phyloP scores from a whole-genome alignment of 192 early-diverging fungal species.

The Ramicandelaber brevisporus region DNA sequence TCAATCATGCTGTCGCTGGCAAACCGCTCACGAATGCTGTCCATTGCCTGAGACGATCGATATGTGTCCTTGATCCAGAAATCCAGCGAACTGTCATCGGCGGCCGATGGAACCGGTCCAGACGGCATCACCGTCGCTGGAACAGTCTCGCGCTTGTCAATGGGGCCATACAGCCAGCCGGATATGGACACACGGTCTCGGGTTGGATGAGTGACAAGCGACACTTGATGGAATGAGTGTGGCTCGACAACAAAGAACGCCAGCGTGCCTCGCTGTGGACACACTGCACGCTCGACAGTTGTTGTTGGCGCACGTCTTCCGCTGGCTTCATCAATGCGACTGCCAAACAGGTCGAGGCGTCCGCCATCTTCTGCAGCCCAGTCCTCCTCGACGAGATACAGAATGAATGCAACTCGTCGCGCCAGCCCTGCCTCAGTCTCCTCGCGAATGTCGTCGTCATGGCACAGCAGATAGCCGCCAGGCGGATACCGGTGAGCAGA shows the following conservation, averaged over 20 bases:
- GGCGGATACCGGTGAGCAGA: conserved; percentile 37
- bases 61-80: conserved; percentile 21
- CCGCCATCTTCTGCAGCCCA: conserved; percentile 40
- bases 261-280: conserved; percentile 26
- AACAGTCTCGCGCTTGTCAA: background rate
- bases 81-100: conserved; percentile 1
- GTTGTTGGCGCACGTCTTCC: conserved; percentile 16
- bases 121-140: background rate
- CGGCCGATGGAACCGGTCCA: conserved; percentile 2
- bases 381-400: conserved; percentile 37
- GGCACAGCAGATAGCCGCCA: conserved; percentile 35
- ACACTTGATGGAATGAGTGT: conserved; percentile 32
- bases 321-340: too few species aligned
- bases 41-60: conserved; percentile 6
- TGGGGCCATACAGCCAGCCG: conserved; percentile 37
- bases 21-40: conserved; percentile 17
- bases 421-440: conserved; percentile 18
- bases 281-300: conserved; percentile 12
- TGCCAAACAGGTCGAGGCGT: conserved; percentile 29
- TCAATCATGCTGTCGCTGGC: conserved; percentile 13
- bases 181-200: conserved; percentile 29
- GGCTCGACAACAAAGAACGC: conserved; percentile 30
- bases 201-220: conserved; percentile 12
- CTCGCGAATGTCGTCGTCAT: conserved; percentile 45
- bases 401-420: conserved; percentile 41